Base-by-base conservation (phyloP, 306 rosid genomes). In the Canavalia ensiformis region DNA sequence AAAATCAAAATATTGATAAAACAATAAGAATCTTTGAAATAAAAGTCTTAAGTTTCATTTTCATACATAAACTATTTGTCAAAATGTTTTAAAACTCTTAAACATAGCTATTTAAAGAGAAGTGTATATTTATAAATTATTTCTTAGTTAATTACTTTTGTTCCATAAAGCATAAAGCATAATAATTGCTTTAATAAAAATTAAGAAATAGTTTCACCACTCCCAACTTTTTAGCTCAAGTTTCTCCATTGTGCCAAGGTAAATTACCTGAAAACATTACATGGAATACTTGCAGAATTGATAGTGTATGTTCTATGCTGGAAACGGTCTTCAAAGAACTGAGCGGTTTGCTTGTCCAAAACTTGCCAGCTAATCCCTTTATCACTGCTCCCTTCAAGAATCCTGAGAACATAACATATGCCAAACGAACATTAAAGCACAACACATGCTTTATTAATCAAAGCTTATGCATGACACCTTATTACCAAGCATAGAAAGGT, bases 331-430 rank as follows among this genome's bases (percentile, higher is more conserved):
- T 84, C 88, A 37, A 95, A 95, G 41, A 69, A 74, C 51, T 95
- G 94, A 34, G 89, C 85, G 77, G 82, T 87, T 76, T 75, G 97
- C 87, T 86, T 72, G 84, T 93, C 98, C 85, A 95, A 77, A 60
- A 87, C 81, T 42, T 84, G 81, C 99, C 99, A 95, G 52, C 78
- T 95, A 33, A 83, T 79, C 42, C 95, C 97, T 34, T 87, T 89
- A 81, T 95, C 94, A 67, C 84, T 79, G 83, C 97, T 95, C 45
- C 96, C 94, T 88, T 95, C 98, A 50, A 93, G 90, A 77, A 95
- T 76, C 99, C 99, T 95, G 80, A 55, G 70, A 59, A 80, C 28
- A 63, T 59, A 62, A 78, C 44, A 41, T 46, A 79, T 70, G 80
- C 47, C 13, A 1, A 60, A 63, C 45, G 29, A 59, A 42, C 72